Percentiles rank a stretch among this genome's conserved stretches.
Evolutionary conservation across 176 grass and related monocot genomes (phyloP).

Genomic region (Bromus sterilis): DNA sequence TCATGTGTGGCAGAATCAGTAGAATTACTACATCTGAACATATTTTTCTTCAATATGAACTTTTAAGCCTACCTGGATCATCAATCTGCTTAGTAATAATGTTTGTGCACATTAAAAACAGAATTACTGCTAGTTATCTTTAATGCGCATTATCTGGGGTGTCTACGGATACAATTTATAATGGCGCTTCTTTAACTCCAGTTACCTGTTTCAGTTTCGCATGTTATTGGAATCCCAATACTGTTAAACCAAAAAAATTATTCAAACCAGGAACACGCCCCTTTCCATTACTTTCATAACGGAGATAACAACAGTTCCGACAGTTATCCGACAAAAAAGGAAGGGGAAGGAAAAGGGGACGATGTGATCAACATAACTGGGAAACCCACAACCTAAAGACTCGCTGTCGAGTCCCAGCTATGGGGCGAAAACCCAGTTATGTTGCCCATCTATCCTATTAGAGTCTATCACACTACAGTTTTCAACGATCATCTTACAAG

Average conservation of each 20-base stretch:
- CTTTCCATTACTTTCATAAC: too few species aligned
- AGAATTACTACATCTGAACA: background rate
- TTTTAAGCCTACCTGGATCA: background rate
- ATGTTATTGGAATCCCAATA: background rate
- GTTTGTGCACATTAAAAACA: background rate
- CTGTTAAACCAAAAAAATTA: slow-evolving; percentile 1
- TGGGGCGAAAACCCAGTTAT: too few species aligned
- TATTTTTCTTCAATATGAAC: background rate
- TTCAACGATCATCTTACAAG: too few species aligned
- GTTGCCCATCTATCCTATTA: too few species aligned
- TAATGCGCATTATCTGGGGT: background rate
- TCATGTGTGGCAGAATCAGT: background rate
- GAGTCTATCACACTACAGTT: too few species aligned
- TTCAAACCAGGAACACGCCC: too few species aligned
- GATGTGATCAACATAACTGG: too few species aligned
- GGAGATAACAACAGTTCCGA: too few species aligned
- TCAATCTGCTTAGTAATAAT: background rate
- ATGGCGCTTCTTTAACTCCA: background rate
- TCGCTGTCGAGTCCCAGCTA: too few species aligned
- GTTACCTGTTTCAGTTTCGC: background rate
- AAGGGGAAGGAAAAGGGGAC: too few species aligned
- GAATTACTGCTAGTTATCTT: background rate
- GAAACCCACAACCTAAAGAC: too few species aligned
- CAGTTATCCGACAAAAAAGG: too few species aligned
- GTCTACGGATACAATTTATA: background rate